Conservation (phyloP, 208 protist genomes). For the Blastocrithidia nonstop region DNA sequence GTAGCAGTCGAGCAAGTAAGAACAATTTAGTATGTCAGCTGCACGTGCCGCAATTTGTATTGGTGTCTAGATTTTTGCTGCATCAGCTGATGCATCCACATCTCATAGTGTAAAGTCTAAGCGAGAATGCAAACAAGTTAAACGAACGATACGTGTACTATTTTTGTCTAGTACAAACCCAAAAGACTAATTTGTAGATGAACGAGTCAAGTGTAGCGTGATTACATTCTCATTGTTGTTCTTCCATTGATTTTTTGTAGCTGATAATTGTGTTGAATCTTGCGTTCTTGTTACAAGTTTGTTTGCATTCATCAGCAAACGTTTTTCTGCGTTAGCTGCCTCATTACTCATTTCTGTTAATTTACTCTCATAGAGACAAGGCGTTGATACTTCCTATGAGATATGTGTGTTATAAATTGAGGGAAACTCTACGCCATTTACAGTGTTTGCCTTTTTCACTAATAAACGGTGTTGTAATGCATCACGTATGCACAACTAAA, state of each 20-base stretch:
- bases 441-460: slow-evolving; percentile 18
- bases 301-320: no score
- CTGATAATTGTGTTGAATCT: neutral
- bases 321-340: no score
- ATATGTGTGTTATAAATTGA: neutral
- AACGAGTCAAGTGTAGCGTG: slow-evolving; percentile 10
- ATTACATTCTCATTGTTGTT: no score
- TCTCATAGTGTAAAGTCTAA: slow-evolving; percentile 7
- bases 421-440: neutral
- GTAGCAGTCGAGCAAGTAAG: neutral
- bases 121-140: no score
- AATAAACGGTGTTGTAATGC: slow-evolving; percentile 22
- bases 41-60: neutral
- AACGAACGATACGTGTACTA: no score
- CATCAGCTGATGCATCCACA: neutral
- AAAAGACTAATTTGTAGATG: slow-evolving; percentile 7
- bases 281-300: slow-evolving; percentile 6
- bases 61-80: neutral
- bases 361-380: neutral
- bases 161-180: slow-evolving; percentile 28
- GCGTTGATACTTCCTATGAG: neutral
- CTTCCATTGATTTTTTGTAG: neutral
- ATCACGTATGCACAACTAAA: slow-evolving; percentile 31
- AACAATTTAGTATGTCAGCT: neutral
- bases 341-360: no score